These are phyloP conservation scores for Blastosporella zonata DNA, from an alignment of 1,284 basidiomycete genomes.

Conservation along the genomic window DNA sequence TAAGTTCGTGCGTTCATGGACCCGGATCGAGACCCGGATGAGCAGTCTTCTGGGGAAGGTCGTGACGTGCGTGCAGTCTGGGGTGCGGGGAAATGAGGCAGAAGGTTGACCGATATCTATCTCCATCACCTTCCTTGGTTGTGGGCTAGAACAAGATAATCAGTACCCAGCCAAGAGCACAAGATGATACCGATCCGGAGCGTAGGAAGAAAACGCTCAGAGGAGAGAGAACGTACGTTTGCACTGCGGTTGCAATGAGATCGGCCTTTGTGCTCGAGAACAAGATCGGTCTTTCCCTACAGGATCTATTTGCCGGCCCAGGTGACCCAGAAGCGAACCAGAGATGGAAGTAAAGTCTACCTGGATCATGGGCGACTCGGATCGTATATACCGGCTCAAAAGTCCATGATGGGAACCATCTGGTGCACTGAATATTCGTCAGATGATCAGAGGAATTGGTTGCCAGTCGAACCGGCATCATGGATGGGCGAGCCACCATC, in stretches of 20 bases:
- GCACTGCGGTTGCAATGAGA: constrained; percentile 3
- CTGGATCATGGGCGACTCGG: constrained; percentile 4
- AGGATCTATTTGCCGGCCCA: constrained; percentile 12
- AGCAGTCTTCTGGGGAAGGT: neutral
- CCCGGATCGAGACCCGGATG: constrained; percentile 1
- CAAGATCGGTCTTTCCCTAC: constrained; percentile 1
- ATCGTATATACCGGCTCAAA: constrained; percentile 15
- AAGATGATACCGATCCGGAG: constrained; percentile 1
- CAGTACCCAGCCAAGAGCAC: constrained; percentile 2
- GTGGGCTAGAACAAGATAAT: too few species aligned
- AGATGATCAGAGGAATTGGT: constrained; percentile 8
- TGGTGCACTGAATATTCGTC: neutral
- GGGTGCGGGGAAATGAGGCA: neutral
- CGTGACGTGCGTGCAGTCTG: constrained; percentile 9
- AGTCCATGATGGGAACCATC: neutral
- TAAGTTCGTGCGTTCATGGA: neutral
- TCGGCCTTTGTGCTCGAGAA: constrained; percentile 10
- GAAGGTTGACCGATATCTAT: neutral
- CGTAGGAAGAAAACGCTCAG: constrained; percentile 15
- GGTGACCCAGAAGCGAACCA: constrained; percentile 1
- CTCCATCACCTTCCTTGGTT: neutral
- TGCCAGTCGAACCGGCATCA: constrained; percentile 2
- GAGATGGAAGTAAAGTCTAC: constrained; percentile 6
- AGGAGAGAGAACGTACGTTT: neutral
- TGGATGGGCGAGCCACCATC: constrained; percentile 4